Percentiles rank a stretch among this genome's conserved stretches.
These are phyloP conservation scores for Amaranthus hypochondriacus DNA, from an alignment of 148 eudicot species.

Conservation along the genomic window DNA sequence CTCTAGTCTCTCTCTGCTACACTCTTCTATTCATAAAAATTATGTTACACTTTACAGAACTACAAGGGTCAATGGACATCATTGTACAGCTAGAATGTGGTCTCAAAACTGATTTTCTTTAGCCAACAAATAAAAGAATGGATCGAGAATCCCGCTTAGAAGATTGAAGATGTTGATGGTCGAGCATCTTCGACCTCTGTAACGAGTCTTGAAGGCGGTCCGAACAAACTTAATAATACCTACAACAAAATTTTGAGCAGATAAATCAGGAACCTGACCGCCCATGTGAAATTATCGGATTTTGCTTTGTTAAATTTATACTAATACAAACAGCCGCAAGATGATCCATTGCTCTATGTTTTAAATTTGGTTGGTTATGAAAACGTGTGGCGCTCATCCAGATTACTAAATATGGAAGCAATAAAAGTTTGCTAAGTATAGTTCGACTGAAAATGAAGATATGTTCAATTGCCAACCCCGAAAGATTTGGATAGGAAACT, in stretches of 20 bases:
- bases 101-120: slow-evolving; percentile 22
- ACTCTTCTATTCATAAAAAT: slow-evolving; percentile 8
- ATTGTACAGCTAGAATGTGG: slow-evolving; percentile 11
- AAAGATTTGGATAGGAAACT: no score
- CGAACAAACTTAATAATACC: slow-evolving; percentile 79
- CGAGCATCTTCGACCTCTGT: slow-evolving; percentile 59
- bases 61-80: slow-evolving; percentile 16
- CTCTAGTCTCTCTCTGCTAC: neutral
- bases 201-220: slow-evolving; percentile 75
- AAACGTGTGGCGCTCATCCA: no score
- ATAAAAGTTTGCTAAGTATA: no score
- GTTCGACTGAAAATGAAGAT: no score
- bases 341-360: no score
- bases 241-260: slow-evolving; percentile 25
- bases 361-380: no score
- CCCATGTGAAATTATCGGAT: neutral
- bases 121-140: slow-evolving; percentile 16
- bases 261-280: neutral
- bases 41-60: slow-evolving; percentile 22
- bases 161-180: slow-evolving; percentile 52
- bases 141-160: slow-evolving; percentile 15
- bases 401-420: no score
- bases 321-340: no score
- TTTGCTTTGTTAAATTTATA: neutral
- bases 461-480: no score